A percentile compares a stretch with the other conserved stretches of the same genome.
phyloP scores from a whole-genome alignment of 768 basidiomycete species.

The Coprinopsis cinerea region DNA sequence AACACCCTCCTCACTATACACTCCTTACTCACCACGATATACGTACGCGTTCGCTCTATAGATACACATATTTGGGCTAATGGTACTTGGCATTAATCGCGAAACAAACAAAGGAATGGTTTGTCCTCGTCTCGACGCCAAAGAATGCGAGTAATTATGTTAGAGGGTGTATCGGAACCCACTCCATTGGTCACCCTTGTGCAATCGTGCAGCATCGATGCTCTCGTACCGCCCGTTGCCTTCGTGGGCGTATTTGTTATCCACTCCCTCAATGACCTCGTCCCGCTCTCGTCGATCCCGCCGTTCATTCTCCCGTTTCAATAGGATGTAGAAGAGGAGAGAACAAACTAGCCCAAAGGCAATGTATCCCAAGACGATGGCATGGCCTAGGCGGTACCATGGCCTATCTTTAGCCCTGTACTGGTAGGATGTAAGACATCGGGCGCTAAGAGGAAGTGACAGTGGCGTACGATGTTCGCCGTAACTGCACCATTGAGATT shows the following conservation, averaged over 20 bases:
- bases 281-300: conserved; percentile 65
- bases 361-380: conserved; percentile 65
- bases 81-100: background rate
- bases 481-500: conserved; percentile 67
- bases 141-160: conserved; percentile 5
- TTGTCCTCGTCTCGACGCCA: background rate
- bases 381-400: conserved; percentile 67
- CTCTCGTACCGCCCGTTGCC: conserved; percentile 49
- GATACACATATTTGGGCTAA: conserved; percentile 2
- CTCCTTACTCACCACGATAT: conserved; percentile 12
- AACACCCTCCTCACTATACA: conserved; percentile 3
- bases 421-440: conserved; percentile 24
- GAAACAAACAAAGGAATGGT: too few relatives aligned
- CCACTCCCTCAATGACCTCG: conserved; percentile 51
- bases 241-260: conserved; percentile 37
- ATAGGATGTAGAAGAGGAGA: conserved; percentile 36
- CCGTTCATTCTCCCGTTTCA: conserved; percentile 53
- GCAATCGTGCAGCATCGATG: conserved; percentile 50
- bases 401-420: conserved; percentile 62
- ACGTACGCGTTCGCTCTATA: background rate
- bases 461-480: conserved; percentile 51
- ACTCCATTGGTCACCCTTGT: conserved; percentile 71
- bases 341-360: conserved; percentile 56
- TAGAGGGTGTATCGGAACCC: conserved; percentile 64
- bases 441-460: conserved; percentile 3